These are phyloP conservation scores for Aphanomyces invadans DNA, from an alignment of 352 stramenopile species.

Conservation along the genomic window DNA sequence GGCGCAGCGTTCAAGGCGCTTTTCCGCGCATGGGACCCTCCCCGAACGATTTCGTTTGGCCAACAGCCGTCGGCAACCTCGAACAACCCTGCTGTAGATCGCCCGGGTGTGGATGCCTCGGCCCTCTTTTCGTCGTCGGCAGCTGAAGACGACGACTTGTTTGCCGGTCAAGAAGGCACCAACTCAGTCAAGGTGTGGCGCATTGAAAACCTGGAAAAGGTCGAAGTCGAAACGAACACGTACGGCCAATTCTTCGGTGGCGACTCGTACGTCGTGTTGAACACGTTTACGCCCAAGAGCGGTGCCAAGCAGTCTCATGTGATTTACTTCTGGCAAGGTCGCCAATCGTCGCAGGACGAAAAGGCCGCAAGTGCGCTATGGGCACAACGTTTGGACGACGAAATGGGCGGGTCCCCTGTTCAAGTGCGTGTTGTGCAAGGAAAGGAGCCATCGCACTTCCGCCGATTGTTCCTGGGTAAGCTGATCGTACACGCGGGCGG, in stretches of 20 bases:
- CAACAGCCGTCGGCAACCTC: constrained; percentile 31
- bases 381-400: constrained; percentile 72
- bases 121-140: constrained; percentile 38
- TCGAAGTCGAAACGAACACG: constrained; percentile 54
- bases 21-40: constrained; percentile 70
- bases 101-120: constrained; percentile 54
- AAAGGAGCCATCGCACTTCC: constrained; percentile 84
- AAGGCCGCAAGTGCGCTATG: constrained; percentile 66
- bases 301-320: constrained; percentile 64
- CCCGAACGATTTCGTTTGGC: constrained; percentile 59
- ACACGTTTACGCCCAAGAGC: constrained; percentile 56
- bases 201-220: constrained; percentile 88
- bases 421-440: constrained; percentile 83
- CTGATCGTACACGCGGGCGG: constrained; percentile 87
- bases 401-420: constrained; percentile 71
- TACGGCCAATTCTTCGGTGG: constrained; percentile 92
- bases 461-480: constrained; percentile 82
- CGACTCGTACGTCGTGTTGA: constrained; percentile 94
- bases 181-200: constrained; percentile 84
- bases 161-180: constrained; percentile 59
- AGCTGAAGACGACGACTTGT: constrained; percentile 60
- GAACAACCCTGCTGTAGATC: constrained; percentile 37
- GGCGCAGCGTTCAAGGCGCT: constrained; percentile 77
- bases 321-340: constrained; percentile 92
- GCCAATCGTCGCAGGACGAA: constrained; percentile 78